These are phyloP conservation scores for Clarireedia sp. DNA, from an alignment of 2,329 filamentous ascomycete species.

Conservation along the genomic window DNA sequence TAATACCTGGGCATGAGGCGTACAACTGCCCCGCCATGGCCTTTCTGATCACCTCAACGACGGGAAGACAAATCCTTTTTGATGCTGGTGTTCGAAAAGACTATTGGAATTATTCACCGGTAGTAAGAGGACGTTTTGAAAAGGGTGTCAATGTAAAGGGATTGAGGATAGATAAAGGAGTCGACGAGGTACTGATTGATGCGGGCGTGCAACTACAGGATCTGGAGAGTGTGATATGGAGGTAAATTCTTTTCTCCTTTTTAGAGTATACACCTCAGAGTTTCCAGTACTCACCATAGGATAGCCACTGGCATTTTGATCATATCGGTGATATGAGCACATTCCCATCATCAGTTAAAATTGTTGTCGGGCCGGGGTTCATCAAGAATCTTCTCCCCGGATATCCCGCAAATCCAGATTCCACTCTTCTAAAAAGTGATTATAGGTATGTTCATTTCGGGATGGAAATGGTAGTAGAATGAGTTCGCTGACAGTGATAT, in stretches of 20 bases:
- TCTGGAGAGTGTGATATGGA: slow-evolving; percentile 32
- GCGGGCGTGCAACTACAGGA: slow-evolving; percentile 8
- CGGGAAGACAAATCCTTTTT: slow-evolving; percentile 16
- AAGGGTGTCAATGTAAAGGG: slow-evolving; percentile 16
- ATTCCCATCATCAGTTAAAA: slow-evolving; percentile 38
- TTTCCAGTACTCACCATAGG: neutral
- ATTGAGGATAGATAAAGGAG: slow-evolving; percentile 29
- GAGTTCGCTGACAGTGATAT: slow-evolving; percentile 16
- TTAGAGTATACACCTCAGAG: neutral
- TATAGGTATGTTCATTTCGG: slow-evolving; percentile 16
- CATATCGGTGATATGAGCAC: slow-evolving; percentile 42
- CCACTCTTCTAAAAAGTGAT: slow-evolving; percentile 31
- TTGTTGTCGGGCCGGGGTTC: slow-evolving; percentile 47
- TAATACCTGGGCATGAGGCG: neutral
- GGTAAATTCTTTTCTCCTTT: neutral
- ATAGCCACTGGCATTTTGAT: slow-evolving; percentile 42
- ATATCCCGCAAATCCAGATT: slow-evolving; percentile 34
- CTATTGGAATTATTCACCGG: slow-evolving; percentile 26
- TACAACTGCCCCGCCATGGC: slow-evolving; percentile 7
- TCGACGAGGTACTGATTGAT: slow-evolving; percentile 27
- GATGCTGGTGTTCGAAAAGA: slow-evolving; percentile 29
- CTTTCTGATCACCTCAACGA: slow-evolving; percentile 17
- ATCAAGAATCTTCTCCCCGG: slow-evolving; percentile 39
- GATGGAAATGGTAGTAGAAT: slow-evolving; percentile 9
- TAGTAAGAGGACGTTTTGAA: slow-evolving; percentile 16